These are phyloP conservation scores for Bocquillonia castaneifolia DNA, from an alignment of 441 rosid species.

Conservation along the genomic window DNA sequence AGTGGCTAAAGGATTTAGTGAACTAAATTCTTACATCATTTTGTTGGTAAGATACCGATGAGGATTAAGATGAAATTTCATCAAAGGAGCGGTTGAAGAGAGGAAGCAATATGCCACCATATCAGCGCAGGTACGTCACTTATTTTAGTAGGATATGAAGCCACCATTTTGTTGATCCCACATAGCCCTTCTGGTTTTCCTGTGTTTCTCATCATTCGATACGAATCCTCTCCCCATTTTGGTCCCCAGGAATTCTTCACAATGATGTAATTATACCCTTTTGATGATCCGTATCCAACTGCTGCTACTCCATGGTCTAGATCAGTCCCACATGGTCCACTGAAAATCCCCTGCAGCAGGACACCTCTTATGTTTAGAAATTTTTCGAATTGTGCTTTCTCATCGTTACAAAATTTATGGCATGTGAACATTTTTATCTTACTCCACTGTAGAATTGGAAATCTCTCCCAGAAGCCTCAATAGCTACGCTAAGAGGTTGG, in stretches of 20 bases:
- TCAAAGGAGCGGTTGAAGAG: background rate
- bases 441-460: conserved; percentile 83
- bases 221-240: conserved; percentile 77
- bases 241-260: conserved; percentile 82
- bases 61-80: background rate
- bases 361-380: background rate
- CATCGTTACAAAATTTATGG: background rate
- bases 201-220: conserved; percentile 65
- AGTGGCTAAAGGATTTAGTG: background rate
- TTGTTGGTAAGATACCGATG: background rate
- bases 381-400: background rate
- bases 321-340: conserved; percentile 59
- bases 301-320: conserved; percentile 80
- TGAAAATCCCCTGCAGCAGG: conserved; percentile 59
- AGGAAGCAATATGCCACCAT: background rate
- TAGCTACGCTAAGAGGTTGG: conserved; percentile 74
- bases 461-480: conserved; percentile 71
- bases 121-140: background rate
- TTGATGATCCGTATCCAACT: conserved; percentile 65
- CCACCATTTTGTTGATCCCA: conserved; percentile 83
- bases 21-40: background rate
- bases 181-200: conserved; percentile 67
- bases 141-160: conserved; percentile 61
- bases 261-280: conserved; percentile 53
- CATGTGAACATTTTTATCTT: conserved; percentile 11